Evolutionary conservation across 179 eudicot genomes (phyloP), one percentile per base, ranked within the genome.

Genomic region (Amaranthus tricolor): DNA sequence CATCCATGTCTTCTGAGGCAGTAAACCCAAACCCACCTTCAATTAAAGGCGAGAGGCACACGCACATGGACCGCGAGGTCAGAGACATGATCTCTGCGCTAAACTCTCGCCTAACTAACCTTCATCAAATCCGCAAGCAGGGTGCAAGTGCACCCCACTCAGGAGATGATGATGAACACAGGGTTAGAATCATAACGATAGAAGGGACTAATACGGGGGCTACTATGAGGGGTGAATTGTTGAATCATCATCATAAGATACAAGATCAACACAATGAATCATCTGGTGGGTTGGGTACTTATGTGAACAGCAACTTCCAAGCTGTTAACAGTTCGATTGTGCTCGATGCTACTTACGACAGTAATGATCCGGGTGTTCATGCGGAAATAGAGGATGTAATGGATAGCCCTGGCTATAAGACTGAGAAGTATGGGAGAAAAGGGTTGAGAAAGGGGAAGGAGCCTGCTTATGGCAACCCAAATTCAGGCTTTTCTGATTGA

Each of bases 61-160:
- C 71, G 69, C 83, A 80, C 7, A 55, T 84, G 0, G 89, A 87
- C 78, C 81, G 70, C 2, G 98, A 90, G 60, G 75, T 89, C 70
- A 80, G 74, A 74, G 89, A 84, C n/a, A 83, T 92, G 86, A 68
- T 92, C 73, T 84, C 91, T 4, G 8, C 85, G 1, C 85, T 94
- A 52, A 86, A 85, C 44, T 60, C 24, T 16, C 92, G 90, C 63
- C 88, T 93, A 0, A 49, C 80, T 5, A 59, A 79, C 58, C 80
- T 81, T 57, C 76, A 76, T 13, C 72, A 66, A 0, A 57, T 43
- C 52, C 78, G 60, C n/a, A 77, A 78, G 52, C 59, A 77, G 6
- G 86, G 81, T 54, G 61, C 75, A 0, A 50, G 77, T 66, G 71
- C 58, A 19, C 72, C 71, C 14, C 20, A 57, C 20, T 43, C 55